Evolutionary conservation across 208 protist species (phyloP).

Genomic region (Leptomonas pyrrhocoris): DNA sequence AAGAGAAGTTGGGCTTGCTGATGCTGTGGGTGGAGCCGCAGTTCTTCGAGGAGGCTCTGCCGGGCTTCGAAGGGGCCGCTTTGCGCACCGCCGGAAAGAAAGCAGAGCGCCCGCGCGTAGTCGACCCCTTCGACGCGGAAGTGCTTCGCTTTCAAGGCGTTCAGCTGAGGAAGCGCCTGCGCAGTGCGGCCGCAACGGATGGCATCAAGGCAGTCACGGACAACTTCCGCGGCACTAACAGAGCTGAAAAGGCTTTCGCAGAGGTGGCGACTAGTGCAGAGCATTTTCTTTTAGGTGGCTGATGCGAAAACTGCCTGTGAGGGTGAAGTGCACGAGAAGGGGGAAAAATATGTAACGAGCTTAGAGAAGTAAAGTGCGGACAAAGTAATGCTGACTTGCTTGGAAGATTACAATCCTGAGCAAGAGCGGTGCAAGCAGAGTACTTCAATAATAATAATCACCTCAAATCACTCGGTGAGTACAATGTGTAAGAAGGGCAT

Average conservation of each 20-base stretch:
- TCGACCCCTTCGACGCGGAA: slow-evolving; percentile 43
- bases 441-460: no score
- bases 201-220: slow-evolving; percentile 22
- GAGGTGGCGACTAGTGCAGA: not conserved
- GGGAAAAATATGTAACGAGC: not conserved
- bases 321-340: not conserved
- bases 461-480: no score
- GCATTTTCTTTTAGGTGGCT: not conserved
- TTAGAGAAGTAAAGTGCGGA: no score
- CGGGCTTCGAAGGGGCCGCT: slow-evolving; percentile 56
- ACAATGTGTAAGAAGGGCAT: no score
- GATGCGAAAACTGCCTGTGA: no score
- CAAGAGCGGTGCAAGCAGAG: no score
- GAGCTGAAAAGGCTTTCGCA: not conserved
- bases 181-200: slow-evolving; percentile 20
- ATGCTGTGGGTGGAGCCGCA: slow-evolving; percentile 57
- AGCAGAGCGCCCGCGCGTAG: slow-evolving; percentile 73
- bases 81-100: slow-evolving; percentile 35
- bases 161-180: slow-evolving; percentile 45
- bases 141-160: slow-evolving; percentile 42
- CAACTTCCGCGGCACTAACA: slow-evolving; percentile 5
- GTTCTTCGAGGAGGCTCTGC: slow-evolving; percentile 76
- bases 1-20: slow-evolving; percentile 39
- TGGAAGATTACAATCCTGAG: no score
- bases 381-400: no score